Evolutionary conservation across 1,284 basidiomycete species (phyloP).

Genomic region (Spongispora temasekensis): DNA sequence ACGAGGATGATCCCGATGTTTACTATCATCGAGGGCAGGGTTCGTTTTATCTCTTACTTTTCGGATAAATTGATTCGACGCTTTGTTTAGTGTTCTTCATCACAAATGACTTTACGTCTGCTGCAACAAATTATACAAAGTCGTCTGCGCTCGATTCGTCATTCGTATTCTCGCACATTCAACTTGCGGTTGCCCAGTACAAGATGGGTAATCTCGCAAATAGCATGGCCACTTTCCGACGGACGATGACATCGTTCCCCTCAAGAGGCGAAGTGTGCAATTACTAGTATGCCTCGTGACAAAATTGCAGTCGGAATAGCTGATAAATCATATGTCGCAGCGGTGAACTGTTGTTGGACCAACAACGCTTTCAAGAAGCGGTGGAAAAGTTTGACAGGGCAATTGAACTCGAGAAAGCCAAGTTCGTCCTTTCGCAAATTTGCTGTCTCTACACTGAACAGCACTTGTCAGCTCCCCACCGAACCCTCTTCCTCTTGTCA

Average conservation of each 20-base stretch:
- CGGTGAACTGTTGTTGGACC: constrained; percentile 94
- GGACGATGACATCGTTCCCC: constrained; percentile 81
- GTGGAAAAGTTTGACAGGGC: constrained; percentile 95
- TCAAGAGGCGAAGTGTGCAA: constrained; percentile 84
- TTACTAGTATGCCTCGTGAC: constrained; percentile 72
- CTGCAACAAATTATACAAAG: constrained; percentile 89
- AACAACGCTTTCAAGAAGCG: constrained; percentile 87
- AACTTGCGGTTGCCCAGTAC: constrained; percentile 97
- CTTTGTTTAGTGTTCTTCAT: constrained; percentile 83
- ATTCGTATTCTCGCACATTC: constrained; percentile 96
- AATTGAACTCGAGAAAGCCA: constrained; percentile 83
- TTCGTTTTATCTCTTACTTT: constrained; percentile 31
- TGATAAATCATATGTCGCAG: constrained; percentile 44
- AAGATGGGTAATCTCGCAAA: constrained; percentile 80
- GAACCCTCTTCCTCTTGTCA: constrained; percentile 94
- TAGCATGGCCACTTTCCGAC: constrained; percentile 89
- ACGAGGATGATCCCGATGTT: constrained; percentile 90
- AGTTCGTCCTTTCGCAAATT: constrained; percentile 46
- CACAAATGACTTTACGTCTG: constrained; percentile 86
- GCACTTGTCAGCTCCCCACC: constrained; percentile 53
- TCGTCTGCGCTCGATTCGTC: constrained; percentile 81
- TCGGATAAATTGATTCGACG: constrained; percentile 3
- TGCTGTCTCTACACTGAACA: constrained; percentile 1
- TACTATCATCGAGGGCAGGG: constrained; percentile 99
- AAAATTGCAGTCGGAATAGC: not conserved